Base-by-base conservation (phyloP, 2,329 filamentous ascomycete species). In the Nannizziopsis barbatae region DNA sequence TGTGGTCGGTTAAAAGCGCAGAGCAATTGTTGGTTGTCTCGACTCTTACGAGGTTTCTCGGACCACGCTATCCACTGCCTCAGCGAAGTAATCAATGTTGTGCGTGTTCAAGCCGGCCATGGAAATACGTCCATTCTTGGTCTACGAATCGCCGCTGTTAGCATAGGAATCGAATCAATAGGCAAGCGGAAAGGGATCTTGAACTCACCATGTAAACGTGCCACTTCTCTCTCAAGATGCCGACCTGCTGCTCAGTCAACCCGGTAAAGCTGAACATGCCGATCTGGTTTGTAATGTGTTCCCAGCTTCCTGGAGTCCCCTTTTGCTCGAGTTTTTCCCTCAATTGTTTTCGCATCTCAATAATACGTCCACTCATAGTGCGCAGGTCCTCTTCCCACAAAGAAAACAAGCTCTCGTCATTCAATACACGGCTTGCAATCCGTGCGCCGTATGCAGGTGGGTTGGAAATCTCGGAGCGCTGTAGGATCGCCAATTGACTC, bases 201-300 rank as follows among this genome's bases (percentile, higher is more conserved):
- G 36, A 20, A 58, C 61, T 51, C 51, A 69, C 67, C 71, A 74
- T 72, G 50, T 73, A 74, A 37, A 74, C 63, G 52, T 74, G 71
- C 65, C 68, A 72, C 59, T 73, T 71, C 45, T 71, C 67, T 30
- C 68, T 59, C 52, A 73, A 55, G 41, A 64, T 58, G 55, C 61
- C 56, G 2, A 78, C 73, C 53, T 77, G 74, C 2, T 60, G 51
- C 50, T 72, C 68, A 3, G 52, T 70, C 51, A 79, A 60, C 0
- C 75, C 76, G 0, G 74, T 75, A 50, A 94, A 98, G 66, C 83
- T 90, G 72, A 98, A 98, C 92, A 98, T 98, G 71, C 92, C 92
- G 63, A 98, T 98, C 76, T 98, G 92, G 60, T 93, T 86, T 12
- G 89, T 95, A 65, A 98, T 94, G 71, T 98, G 92, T 62, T 89